phyloP scores from a whole-genome alignment of 2,329 filamentous ascomycete genomes.

The Sporothrix brunneoviolacea region DNA sequence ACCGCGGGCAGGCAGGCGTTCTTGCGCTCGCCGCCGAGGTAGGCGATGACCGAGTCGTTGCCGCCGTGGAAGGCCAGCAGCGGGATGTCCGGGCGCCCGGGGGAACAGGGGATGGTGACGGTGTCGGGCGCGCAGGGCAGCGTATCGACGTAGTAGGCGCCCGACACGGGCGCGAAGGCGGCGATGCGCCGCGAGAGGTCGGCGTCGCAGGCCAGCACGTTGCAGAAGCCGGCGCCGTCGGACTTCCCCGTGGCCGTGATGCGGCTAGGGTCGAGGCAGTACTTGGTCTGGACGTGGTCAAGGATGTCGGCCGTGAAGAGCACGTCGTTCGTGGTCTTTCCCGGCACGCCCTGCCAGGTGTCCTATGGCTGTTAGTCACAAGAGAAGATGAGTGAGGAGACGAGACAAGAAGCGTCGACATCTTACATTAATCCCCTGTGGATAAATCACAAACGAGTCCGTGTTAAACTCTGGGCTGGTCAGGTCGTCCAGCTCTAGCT shows the following conservation, averaged over 20 bases:
- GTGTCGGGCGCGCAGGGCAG: not conserved
- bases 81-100: not conserved
- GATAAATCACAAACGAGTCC: not conserved
- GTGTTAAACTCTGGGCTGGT: constrained; percentile 1
- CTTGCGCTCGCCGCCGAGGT: constrained; percentile 2
- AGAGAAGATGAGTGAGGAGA: no score
- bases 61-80: constrained; percentile 3
- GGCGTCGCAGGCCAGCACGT: constrained; percentile 1
- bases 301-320: not conserved
- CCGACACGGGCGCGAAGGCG: constrained; percentile 1
- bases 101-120: not conserved
- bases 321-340: not conserved
- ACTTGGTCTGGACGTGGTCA: not conserved
- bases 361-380: no score
- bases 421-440: no score
- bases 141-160: constrained; percentile 1
- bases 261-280: not conserved
- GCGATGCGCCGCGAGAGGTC: not conserved
- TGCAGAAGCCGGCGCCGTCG: constrained; percentile 1
- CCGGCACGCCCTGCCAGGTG: not conserved
- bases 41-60: not conserved
- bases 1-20: not conserved
- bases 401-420: no score
- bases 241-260: constrained; percentile 4
- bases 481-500: not conserved